Base-by-base conservation (phyloP, 805 yeast species). In the Wickerhamiella sorbophila region DNA sequence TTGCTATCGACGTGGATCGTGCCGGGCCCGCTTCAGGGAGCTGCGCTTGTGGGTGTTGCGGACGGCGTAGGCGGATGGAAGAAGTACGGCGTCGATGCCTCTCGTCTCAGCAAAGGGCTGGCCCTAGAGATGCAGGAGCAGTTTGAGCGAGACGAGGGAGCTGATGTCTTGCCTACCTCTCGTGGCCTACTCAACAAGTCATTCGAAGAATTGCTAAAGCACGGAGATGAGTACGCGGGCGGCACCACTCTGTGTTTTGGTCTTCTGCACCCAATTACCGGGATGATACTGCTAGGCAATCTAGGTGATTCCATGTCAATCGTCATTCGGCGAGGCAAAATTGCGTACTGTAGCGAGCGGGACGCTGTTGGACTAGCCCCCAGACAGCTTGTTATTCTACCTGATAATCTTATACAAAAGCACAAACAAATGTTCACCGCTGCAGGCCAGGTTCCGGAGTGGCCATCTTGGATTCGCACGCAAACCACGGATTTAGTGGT, bases 41-140 rank as follows among this genome's bases (percentile, higher is more conserved):
- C 49, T 4, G 19, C 48, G 4, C 51, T 59, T 3, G 33, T 59
- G 1, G 63, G 58, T 3, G 63, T 60, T 14, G 62, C 95, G 4
- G 98, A 88, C 62, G 98, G 98, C 12, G 97, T 91, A 3, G 97
- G 97, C 14, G 97, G 97, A 3, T 88, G 97, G 96, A 73, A 82
- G 1, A 91, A 83, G 46, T 78, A 82, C 37, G 96, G 96, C 0
- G 80, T 75, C 52, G 95, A 88, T 58, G 82, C 95, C 1, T 72
- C 85, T 44, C 88, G 88, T 5, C 82, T 88, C 45, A 77, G 91
- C 33, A 69, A 93, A 50, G 91, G 83, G 52, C 62, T 88, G 32
- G 79, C 94, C 49, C 61, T 61, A 4, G 65, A 73, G 3, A 67
- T 84, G 54, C 66, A 69, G 16, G 55, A 60, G 2, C 50, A 47